Conservation (phyloP, 2,329 filamentous ascomycete species). For the Colletotrichum spaethianum region DNA sequence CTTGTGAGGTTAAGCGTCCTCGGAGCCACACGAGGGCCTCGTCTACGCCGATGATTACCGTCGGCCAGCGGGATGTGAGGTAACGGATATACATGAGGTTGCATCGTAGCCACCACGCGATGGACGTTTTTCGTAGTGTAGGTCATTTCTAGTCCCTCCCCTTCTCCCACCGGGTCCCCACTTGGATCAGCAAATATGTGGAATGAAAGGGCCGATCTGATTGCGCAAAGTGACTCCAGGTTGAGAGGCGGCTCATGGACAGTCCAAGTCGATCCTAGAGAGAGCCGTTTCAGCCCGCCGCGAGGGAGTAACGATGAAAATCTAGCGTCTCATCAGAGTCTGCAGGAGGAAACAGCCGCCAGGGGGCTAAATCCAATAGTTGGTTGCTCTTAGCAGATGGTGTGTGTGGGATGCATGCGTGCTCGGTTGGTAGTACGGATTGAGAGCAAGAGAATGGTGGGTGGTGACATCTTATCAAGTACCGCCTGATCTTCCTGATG, state of each 20-base stretch:
- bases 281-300: neutral
- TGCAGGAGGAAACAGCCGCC: constrained; percentile 9
- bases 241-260: neutral
- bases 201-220: constrained; percentile 37
- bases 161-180: constrained; percentile 29
- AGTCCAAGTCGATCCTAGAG: neutral
- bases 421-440: constrained; percentile 21
- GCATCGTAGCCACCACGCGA: constrained; percentile 6
- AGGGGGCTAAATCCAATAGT: constrained; percentile 4
- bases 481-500: constrained; percentile 34
- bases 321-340: constrained; percentile 20
- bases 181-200: constrained; percentile 11
- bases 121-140: neutral
- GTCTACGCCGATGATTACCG: constrained; percentile 26
- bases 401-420: constrained; percentile 16
- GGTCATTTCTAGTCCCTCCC: constrained; percentile 2
- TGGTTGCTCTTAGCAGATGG: constrained; percentile 3
- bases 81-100: neutral
- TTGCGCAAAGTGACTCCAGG: constrained; percentile 1
- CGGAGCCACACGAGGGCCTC: constrained; percentile 8
- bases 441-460: constrained; percentile 17
- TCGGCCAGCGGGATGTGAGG: neutral
- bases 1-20: constrained; percentile 6
- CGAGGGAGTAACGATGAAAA: neutral
- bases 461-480: constrained; percentile 40